Percentiles rank a stretch among this genome's conserved stretches.
Evolutionary conservation across 2,329 filamentous ascomycete species (phyloP).

Genomic region (Neoascochyta sp.): DNA sequence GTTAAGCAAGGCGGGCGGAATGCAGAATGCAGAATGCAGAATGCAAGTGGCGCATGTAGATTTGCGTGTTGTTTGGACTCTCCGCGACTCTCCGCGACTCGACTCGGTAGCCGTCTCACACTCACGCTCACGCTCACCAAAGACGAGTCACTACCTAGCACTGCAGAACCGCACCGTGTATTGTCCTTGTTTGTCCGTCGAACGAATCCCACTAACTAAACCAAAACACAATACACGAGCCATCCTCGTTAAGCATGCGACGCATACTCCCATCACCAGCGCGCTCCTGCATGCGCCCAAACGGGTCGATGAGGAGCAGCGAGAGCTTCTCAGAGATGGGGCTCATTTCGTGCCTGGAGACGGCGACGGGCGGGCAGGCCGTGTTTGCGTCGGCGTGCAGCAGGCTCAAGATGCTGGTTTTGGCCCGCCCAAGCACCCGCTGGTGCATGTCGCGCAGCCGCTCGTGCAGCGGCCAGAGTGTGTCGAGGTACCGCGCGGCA

Average conservation of each 20-base stretch:
- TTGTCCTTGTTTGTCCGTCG: too few species aligned
- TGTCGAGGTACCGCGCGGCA: slow-evolving; percentile 31
- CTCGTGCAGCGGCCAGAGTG: slow-evolving; percentile 36
- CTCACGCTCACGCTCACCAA: too few species aligned
- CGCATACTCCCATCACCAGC: slow-evolving; percentile 21
- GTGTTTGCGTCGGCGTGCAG: slow-evolving; percentile 23
- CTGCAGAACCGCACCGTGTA: too few species aligned
- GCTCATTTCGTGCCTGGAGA: slow-evolving; percentile 33
- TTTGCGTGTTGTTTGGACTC: too few species aligned
- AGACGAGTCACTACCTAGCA: too few species aligned
- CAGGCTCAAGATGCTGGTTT: slow-evolving; percentile 36
- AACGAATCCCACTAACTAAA: too few species aligned
- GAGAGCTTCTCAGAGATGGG: slow-evolving; percentile 37
- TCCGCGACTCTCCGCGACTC: too few species aligned
- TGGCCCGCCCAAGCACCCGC: slow-evolving; percentile 28
- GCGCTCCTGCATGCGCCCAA: slow-evolving; percentile 31
- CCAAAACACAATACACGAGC: slow-evolving; percentile 34
- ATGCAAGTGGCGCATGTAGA: too few species aligned
- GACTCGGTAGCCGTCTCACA: too few species aligned
- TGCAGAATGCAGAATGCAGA: too few species aligned
- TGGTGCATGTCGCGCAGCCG: slow-evolving; percentile 31
- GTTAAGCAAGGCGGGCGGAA: too few species aligned
- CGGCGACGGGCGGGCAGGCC: slow-evolving; percentile 26
- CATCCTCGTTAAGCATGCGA: slow-evolving; percentile 31
- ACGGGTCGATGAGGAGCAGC: slow-evolving; percentile 33